Base-by-base conservation (phyloP, 352 stramenopile species). In the Chrysophaeum taylorii region DNA sequence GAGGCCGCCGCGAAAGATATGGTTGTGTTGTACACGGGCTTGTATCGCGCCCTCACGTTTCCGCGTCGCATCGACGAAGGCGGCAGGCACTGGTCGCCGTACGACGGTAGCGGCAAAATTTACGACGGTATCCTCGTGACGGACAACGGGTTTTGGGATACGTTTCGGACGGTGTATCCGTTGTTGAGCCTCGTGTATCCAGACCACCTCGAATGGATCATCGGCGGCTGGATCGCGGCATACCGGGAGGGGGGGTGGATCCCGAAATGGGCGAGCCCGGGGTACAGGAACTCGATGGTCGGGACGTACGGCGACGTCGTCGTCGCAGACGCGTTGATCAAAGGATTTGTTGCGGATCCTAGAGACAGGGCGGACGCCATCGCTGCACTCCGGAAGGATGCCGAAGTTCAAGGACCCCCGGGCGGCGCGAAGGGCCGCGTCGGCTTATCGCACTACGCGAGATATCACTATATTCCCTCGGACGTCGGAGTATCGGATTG, bases 61-160 rank as follows among this genome's bases (percentile, higher is more conserved):
- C 76, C 76, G 2, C 64, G 76, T 36, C 70, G 69, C 33, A 35
- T 80, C 0, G 62, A 36, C 42, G 76, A 80, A 50, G 39, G 73
- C 0, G 0, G 31, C 25, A 33, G 43, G 23, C 71, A 79, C 66
- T 79, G 62, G 60, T 76, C 35, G 9, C 60, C 70, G 2, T 76
- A 57, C 53, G 21, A 7, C 25, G 14, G 2, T 15, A 39, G 67
- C 29, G n/a, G 39, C 27, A 29, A 54, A 5, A 57, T 57, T 23
- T 29, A 41, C 25, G 14, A 36, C 4, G 76, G 76, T 14, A 63
- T 57, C 31, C 54, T 79, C 21, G 52, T 42, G 35, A 79, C 76
- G 16, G 76, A 80, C 52, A 78, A 64, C 7, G 76, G 76, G 12
- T 79, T 80, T 39, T 80, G 76, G 76, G 76, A 80, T 48, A 74